Conservation (phyloP, 345 rosid species). For the Populus nigra region DNA sequence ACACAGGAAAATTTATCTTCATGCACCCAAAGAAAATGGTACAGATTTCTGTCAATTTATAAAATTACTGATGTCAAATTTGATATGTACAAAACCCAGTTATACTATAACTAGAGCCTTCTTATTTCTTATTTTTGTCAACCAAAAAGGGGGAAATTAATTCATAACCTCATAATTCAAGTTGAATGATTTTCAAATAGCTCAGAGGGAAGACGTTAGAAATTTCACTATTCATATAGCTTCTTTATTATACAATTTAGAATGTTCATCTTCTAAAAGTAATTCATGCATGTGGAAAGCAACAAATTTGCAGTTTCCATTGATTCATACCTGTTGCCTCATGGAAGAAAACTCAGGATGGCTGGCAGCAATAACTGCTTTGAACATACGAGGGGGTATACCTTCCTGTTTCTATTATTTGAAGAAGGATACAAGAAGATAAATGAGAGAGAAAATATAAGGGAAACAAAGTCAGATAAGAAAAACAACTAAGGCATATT, state of each 20-base stretch:
- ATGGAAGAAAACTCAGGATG: conserved; percentile 91
- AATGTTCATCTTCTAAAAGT: too few species aligned
- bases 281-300: background rate
- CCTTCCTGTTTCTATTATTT: conserved; percentile 82
- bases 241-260: background rate
- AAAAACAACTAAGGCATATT: background rate
- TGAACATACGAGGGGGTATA: conserved; percentile 94
- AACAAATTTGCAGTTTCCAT: background rate
- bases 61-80: background rate
- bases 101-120: background rate
- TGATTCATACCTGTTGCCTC: conserved; percentile 84
- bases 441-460: background rate
- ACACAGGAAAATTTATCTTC: background rate
- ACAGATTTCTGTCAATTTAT: too few species aligned
- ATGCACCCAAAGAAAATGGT: background rate
- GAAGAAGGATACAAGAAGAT: background rate
- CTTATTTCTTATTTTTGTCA: background rate
- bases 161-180: background rate
- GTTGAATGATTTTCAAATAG: background rate
- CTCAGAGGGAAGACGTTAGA: background rate
- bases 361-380: conserved; percentile 88
- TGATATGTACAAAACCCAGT: background rate
- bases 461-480: background rate
- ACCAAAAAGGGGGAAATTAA: background rate
- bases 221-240: background rate